phyloP scores from a whole-genome alignment of 345 rosid genomes.

The Rhodamnia argentea region DNA sequence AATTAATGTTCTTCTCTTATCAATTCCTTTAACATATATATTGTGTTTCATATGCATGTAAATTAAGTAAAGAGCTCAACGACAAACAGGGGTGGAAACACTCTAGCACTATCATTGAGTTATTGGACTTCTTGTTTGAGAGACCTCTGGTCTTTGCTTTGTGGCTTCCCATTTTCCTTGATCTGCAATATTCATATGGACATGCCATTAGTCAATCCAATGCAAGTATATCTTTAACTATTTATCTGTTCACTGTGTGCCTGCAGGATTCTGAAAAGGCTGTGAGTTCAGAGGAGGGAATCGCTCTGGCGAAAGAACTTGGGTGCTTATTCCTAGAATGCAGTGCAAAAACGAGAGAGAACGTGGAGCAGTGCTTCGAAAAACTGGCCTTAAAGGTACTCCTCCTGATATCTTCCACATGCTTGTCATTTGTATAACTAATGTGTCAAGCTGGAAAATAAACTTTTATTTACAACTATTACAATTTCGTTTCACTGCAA shows the following conservation, averaged over 20 bases:
- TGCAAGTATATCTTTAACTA: not conserved
- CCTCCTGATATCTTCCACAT: not conserved
- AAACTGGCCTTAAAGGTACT: conserved; percentile 80
- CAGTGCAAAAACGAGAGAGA: conserved; percentile 84
- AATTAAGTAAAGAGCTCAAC: not conserved
- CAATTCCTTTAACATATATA: not conserved
- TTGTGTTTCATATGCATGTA: not conserved
- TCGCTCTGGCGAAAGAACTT: conserved; percentile 60
- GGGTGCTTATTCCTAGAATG: conserved; percentile 78
- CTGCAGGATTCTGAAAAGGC: conserved; percentile 75
- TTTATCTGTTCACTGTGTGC: not conserved
- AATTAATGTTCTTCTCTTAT: not conserved
- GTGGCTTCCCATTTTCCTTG: not conserved
- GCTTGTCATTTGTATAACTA: not conserved
- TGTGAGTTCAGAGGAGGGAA: conserved; percentile 85
- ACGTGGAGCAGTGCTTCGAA: conserved; percentile 86
- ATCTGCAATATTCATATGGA: not conserved
- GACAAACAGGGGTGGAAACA: not conserved
- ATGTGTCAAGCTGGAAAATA: not conserved
- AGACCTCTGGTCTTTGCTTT: not conserved
- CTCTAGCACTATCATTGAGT: not conserved
- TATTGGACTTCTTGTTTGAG: not conserved
- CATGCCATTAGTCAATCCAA: not conserved
- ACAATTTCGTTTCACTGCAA: not conserved
- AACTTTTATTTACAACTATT: not conserved